phyloP scores from a whole-genome alignment of 2,329 filamentous ascomycete species.

The Amylocarpus encephaloides region DNA sequence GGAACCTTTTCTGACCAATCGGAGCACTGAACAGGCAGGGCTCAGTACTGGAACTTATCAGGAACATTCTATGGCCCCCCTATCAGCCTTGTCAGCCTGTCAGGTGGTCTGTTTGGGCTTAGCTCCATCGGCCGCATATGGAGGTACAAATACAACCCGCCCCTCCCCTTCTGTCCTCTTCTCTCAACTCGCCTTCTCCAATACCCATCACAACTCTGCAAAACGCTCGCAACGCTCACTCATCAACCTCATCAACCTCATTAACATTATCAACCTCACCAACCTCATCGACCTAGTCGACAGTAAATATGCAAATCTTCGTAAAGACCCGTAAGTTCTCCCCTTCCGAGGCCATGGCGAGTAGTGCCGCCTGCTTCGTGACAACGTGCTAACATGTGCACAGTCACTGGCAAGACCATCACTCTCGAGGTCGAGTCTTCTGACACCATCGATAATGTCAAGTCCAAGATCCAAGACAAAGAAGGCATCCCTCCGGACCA shows the following conservation, averaged over 20 bases:
- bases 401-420: constrained; percentile 89
- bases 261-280: constrained; percentile 3
- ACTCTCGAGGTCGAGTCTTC: constrained; percentile 99
- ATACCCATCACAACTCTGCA: constrained; percentile 1
- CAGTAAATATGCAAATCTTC: constrained; percentile 80
- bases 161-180: neutral
- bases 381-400: constrained; percentile 58
- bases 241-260: neutral
- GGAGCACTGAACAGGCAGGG: too few relatives aligned
- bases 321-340: constrained; percentile 80
- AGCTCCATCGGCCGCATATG: neutral
- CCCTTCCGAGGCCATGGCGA: constrained; percentile 19
- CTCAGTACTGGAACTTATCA: too few relatives aligned
- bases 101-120: too few relatives aligned
- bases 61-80: too few relatives aligned
- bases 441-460: constrained; percentile 99
- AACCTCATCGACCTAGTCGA: neutral
- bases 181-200: neutral
- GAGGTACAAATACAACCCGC: neutral
- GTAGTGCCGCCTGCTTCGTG: constrained; percentile 49
- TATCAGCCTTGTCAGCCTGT: too few relatives aligned
- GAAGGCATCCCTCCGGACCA: constrained; percentile 95
- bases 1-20: too few relatives aligned
- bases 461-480: constrained; percentile 97
- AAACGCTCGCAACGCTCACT: neutral